Evolutionary conservation across 495 filamentous ascomycete species (phyloP).

Genomic region (Xylaria palmicola): DNA sequence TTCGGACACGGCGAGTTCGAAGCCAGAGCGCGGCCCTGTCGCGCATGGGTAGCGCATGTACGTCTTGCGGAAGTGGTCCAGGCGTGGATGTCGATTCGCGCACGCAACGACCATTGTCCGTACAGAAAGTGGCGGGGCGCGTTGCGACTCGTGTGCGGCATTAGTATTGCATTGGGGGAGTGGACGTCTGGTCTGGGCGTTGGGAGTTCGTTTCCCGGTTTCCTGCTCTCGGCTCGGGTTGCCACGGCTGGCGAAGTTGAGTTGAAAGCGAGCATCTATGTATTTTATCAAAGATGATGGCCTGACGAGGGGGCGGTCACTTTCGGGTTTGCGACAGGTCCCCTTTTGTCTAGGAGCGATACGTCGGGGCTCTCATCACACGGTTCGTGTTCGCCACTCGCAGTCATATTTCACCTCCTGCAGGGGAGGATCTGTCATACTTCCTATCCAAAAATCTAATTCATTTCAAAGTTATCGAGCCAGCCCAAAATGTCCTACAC

Average conservation of each 20-base stretch:
- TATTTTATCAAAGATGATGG: not conserved
- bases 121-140: not conserved
- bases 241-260: not conserved
- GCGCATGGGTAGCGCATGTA: not conserved
- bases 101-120: not conserved
- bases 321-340: too few species aligned
- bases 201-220: not conserved
- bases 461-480: too few species aligned
- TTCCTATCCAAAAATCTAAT: too few species aligned
- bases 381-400: too few species aligned
- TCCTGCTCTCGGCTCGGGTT: not conserved
- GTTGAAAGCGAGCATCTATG: constrained; percentile 3
- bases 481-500: too few species aligned
- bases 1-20: not conserved
- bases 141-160: not conserved
- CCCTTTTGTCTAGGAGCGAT: too few species aligned
- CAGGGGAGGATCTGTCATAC: too few species aligned
- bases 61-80: not conserved
- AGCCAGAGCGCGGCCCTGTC: too few species aligned
- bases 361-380: too few species aligned
- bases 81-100: not conserved
- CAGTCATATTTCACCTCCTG: too few species aligned
- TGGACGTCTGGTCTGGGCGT: not conserved
- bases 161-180: constrained; percentile 3
- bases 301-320: not conserved